A percentile compares a stretch with the other conserved stretches of the same genome.
These are phyloP conservation scores for Trichophyton benhamiae DNA, from an alignment of 2,329 filamentous ascomycete genomes.

Conservation along the genomic window DNA sequence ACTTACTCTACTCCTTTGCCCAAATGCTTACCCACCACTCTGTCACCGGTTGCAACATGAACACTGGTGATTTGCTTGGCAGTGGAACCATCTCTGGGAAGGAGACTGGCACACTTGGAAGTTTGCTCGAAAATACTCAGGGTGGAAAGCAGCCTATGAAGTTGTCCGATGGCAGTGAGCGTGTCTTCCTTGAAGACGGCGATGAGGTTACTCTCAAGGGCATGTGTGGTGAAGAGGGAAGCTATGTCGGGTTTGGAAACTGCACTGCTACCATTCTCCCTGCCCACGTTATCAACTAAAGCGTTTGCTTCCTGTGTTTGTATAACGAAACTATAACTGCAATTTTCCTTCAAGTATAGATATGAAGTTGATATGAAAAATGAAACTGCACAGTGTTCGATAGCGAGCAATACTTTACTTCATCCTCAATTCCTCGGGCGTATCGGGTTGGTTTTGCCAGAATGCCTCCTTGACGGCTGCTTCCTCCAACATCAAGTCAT, in stretches of 20 bases:
- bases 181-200: conserved; percentile 61
- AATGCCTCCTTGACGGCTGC: conserved; percentile 42
- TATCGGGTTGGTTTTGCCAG: conserved; percentile 45
- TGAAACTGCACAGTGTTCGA: neutral
- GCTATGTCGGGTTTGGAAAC: conserved; percentile 65
- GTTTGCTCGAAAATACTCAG: conserved; percentile 59
- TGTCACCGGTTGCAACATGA: conserved; percentile 61
- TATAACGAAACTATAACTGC: neutral
- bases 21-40: conserved; percentile 75
- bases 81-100: conserved; percentile 66
- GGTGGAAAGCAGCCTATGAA: conserved; percentile 54
- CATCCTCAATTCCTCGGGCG: conserved; percentile 34
- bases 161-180: conserved; percentile 52
- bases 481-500: conserved; percentile 35
- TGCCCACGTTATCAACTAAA: conserved; percentile 8
- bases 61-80: conserved; percentile 61
- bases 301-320: neutral
- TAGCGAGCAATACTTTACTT: conserved; percentile 3
- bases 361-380: neutral
- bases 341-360: neutral
- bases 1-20: conserved; percentile 69
- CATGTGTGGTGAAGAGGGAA: conserved; percentile 51
- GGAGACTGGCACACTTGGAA: conserved; percentile 48
- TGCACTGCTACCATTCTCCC: conserved; percentile 11
- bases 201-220: conserved; percentile 58